phyloP scores from a whole-genome alignment of 352 stramenopile genomes.

The Poterioochromonas sp. region DNA sequence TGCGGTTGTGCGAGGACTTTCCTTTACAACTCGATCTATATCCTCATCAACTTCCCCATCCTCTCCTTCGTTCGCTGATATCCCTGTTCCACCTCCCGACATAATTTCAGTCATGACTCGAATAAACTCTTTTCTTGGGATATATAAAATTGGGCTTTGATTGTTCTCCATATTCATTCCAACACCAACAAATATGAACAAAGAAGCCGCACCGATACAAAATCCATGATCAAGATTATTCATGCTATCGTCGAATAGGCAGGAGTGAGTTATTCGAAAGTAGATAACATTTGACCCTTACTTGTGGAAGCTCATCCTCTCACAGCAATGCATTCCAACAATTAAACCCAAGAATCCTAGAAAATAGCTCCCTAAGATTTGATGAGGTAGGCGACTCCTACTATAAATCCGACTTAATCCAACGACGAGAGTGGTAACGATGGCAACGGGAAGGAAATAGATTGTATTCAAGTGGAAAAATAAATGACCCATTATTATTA shows the following conservation, averaged over 20 bases:
- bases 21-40: not conserved
- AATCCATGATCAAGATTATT: not conserved
- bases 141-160: not conserved
- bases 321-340: not conserved
- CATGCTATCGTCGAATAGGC: not conserved
- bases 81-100: not conserved
- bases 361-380: not conserved
- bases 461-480: not conserved
- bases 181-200: not conserved
- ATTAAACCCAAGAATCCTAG: not conserved
- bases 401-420: conserved; percentile 3
- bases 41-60: not conserved
- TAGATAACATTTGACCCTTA: not conserved
- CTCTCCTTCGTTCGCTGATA: not conserved
- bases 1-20: not conserved
- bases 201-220: not conserved
- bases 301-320: not conserved
- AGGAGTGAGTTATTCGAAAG: not conserved
- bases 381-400: not conserved
- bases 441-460: not conserved
- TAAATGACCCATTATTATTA: not conserved
- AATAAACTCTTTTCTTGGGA: not conserved
- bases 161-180: conserved; percentile 24
- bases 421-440: not conserved
- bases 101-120: conserved; percentile 7